Conservation (phyloP, 2,329 filamentous ascomycete genomes). For the Scopulariopsis brevicaulis region DNA sequence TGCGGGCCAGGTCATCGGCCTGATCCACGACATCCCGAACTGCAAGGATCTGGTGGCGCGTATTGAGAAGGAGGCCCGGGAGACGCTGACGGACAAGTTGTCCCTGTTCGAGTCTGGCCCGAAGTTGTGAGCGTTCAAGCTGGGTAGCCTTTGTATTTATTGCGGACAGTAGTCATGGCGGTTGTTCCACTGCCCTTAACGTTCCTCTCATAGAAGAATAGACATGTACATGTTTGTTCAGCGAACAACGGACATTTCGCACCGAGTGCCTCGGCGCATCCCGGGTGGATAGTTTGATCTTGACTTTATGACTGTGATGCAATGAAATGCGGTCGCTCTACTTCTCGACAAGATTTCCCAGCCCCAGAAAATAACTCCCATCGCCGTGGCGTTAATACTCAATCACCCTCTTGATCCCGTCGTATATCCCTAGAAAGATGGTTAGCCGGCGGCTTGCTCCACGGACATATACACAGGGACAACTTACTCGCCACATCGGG, state of each 20-base stretch:
- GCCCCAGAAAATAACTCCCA: background rate
- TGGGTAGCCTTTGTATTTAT: background rate
- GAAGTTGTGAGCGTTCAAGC: slow-evolving; percentile 41
- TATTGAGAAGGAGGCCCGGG: slow-evolving; percentile 68
- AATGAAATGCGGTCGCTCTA: background rate
- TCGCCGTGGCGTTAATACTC: slow-evolving; percentile 38
- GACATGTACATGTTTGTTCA: background rate
- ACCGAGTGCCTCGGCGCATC: background rate
- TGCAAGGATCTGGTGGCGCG: slow-evolving; percentile 57
- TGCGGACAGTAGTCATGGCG: background rate
- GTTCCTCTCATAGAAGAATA: background rate
- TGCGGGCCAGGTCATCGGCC: slow-evolving; percentile 84
- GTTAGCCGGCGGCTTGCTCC: background rate
- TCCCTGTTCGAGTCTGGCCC: slow-evolving; percentile 41
- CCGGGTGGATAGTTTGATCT: background rate
- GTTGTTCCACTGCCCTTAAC: background rate
- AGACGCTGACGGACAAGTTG: slow-evolving; percentile 48
- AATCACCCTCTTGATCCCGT: slow-evolving; percentile 51
- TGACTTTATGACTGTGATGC: background rate
- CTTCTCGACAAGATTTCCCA: background rate
- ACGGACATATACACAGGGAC: background rate
- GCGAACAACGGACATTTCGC: background rate
- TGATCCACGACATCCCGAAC: slow-evolving; percentile 75
- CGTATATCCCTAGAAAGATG: slow-evolving; percentile 7
- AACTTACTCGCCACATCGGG: slow-evolving; percentile 79